Base-by-base conservation (phyloP, 177 flowering plant species). In the Tripterygium wilfordii region DNA sequence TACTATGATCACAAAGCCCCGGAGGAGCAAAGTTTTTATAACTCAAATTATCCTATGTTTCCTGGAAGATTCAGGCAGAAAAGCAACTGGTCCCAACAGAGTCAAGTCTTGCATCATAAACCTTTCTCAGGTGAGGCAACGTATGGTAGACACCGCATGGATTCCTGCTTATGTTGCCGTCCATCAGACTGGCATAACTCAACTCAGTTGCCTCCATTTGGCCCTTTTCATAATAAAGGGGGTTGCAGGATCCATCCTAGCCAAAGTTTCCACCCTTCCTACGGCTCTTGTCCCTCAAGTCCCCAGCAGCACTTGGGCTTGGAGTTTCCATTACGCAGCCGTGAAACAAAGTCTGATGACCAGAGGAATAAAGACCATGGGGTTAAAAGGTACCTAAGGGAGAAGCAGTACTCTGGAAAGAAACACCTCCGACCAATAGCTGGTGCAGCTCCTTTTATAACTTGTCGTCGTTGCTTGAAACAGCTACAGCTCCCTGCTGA, bases 401-500 rank as follows among this genome's bases (percentile, higher is more conserved):
- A 73, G 60, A 74, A 65, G 40, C 51, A 32, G 32, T 62, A 23
- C 27, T 13, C 31, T 18, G 36, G 36, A 15, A 60, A 47, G 58
- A 32, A 58, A n/a, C 80, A 80, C 48, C 61, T 73, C 51, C 58
- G 68, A 16, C 88, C 96, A 10, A 50, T 79, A 20, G 86, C 83
- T 25, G 83, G 88, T 39, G 97, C 80, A 5, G 77, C 94, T 16
- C 97, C 97, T 32, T 68, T 78, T 42, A 8, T 84, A 14, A 40
- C 63, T 13, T 90, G 97, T 59, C 58, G 68, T 39, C 39, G 45
- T 27, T 86, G 97, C 69, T 51, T 19, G 15, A 51, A 58, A 40
- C 51, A 67, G 38, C 72, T 86, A 29, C 90, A 77, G 52, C 58
- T 90, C 15, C 97, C 97, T 57, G 80, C 66, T 57, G 90, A 82